Conservation (phyloP, 257 asterid species). For the Solanum pimpinellifolium region DNA sequence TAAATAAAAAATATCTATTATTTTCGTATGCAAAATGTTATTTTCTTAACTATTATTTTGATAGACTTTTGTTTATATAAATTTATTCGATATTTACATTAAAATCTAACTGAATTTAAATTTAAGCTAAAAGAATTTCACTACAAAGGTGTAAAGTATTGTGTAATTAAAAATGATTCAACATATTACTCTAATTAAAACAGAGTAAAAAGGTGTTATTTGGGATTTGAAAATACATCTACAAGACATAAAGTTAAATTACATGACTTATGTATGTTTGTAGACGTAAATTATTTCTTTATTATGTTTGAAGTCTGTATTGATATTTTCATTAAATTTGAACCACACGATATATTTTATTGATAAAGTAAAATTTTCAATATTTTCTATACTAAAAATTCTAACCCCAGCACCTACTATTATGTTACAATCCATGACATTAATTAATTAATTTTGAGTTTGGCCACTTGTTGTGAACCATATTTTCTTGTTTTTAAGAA, state of each 20-base stretch:
- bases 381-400: too few species aligned
- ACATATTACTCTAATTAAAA: neutral
- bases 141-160: neutral
- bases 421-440: neutral
- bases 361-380: too few species aligned
- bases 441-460: neutral
- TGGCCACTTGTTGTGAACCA: neutral
- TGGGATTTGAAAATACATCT: neutral
- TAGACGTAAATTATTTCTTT: neutral
- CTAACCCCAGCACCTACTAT: neutral
- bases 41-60: too few species aligned
- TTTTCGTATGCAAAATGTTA: too few species aligned
- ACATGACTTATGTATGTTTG: neutral
- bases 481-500: neutral
- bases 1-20: neutral
- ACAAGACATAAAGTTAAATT: neutral
- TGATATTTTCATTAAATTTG: fast-evolving
- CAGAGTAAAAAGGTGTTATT: neutral
- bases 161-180: neutral
- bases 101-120: too few species aligned
- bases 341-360: too few species aligned
- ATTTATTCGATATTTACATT: too few species aligned
- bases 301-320: fast-evolving
- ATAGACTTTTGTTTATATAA: too few species aligned
- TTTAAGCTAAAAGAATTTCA: neutral